Evolutionary conservation across 768 basidiomycete species (phyloP).

Genomic region (Lactarius akahatsu): DNA sequence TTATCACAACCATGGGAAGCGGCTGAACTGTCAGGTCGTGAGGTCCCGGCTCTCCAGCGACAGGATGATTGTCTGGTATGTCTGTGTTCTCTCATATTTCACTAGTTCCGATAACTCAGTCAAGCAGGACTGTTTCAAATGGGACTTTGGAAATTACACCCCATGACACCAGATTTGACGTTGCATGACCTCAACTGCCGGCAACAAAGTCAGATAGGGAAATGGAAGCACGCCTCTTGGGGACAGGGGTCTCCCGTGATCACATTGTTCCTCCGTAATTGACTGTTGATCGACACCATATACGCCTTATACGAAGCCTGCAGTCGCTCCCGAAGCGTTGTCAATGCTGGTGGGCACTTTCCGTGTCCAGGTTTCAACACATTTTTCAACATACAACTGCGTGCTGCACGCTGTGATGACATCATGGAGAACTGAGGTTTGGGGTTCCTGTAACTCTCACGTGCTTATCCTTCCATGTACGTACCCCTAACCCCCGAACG

Average conservation of each 20-base stretch:
- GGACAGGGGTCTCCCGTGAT: not conserved
- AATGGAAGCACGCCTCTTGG: not conserved
- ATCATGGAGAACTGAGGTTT: not conserved
- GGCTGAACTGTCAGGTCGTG: conserved; percentile 56
- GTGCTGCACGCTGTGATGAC: not conserved
- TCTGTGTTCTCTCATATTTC: conserved; percentile 38
- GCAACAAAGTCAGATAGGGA: not conserved
- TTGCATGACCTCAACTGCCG: not conserved
- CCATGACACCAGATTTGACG: not conserved
- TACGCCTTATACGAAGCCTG: not conserved
- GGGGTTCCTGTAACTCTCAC: not conserved
- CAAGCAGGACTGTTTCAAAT: conserved; percentile 63
- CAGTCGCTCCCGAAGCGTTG: conserved; percentile 2
- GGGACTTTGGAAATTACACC: conserved; percentile 60
- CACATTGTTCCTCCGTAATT: not conserved
- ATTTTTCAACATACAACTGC: not conserved
- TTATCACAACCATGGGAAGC: conserved; percentile 70
- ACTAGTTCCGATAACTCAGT: conserved; percentile 14
- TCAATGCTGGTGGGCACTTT: not conserved
- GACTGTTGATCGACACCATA: not conserved
- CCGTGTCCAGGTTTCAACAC: not conserved
- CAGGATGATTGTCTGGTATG: conserved; percentile 75
- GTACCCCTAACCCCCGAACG: not conserved
- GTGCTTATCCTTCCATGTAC: not conserved
- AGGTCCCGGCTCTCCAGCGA: conserved; percentile 53